Evolutionary conservation across 371 early-diverging fungal species (phyloP).

Genomic region (Lichtheimia ramosa): DNA sequence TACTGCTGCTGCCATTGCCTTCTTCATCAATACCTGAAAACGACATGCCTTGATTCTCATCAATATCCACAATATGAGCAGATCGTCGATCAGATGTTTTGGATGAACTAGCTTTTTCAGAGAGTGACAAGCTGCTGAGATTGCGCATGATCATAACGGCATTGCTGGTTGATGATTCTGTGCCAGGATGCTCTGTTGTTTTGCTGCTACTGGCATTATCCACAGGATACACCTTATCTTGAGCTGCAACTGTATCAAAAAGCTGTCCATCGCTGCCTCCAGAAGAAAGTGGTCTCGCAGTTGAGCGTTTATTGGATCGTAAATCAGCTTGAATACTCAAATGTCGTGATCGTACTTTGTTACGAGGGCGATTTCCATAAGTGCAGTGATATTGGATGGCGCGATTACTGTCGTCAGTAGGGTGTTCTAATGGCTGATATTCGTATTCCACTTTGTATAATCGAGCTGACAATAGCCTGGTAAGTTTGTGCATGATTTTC

Average conservation of each 20-base stretch:
- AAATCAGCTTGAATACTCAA: constrained; percentile 30
- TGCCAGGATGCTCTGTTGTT: not conserved
- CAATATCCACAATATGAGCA: constrained; percentile 20
- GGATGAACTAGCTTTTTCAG: constrained; percentile 31
- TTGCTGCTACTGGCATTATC: not conserved
- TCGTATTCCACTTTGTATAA: constrained; percentile 59
- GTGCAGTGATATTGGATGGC: not conserved
- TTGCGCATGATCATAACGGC: constrained; percentile 21
- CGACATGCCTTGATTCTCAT: constrained; percentile 11
- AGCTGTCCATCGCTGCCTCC: constrained; percentile 31
- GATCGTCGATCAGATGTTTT: constrained; percentile 35
- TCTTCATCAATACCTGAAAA: constrained; percentile 6
- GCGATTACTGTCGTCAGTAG: not conserved
- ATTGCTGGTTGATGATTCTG: not conserved
- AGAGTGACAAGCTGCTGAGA: constrained; percentile 35
- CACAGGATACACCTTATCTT: constrained; percentile 2
- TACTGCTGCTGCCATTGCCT: constrained; percentile 5
- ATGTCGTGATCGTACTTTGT: constrained; percentile 31
- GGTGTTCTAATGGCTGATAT: constrained; percentile 9
- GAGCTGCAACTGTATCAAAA: constrained; percentile 9
- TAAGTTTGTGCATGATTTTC: constrained; percentile 60
- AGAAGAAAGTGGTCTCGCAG: constrained; percentile 21
- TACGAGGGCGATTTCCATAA: constrained; percentile 11
- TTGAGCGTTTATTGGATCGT: constrained; percentile 11
- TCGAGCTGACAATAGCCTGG: constrained; percentile 46